Evolutionary conservation across 768 basidiomycete genomes (phyloP).

Genomic region (Myochromella boudieri): DNA sequence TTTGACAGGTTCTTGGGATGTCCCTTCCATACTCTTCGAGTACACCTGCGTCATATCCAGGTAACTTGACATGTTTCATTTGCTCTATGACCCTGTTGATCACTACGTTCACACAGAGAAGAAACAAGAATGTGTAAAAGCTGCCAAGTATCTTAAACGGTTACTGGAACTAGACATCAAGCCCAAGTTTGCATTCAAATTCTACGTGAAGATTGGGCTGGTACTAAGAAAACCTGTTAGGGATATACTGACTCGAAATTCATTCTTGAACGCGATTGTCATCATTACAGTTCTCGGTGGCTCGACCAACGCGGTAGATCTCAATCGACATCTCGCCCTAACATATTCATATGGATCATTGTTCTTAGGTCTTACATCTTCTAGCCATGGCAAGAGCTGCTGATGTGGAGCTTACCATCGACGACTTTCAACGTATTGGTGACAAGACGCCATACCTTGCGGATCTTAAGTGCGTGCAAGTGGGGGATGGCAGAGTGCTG

Average conservation of each 20-base stretch:
- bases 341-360: background rate
- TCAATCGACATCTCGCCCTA: background rate
- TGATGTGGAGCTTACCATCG: slow-evolving; percentile 68
- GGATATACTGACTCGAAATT: slow-evolving; percentile 45
- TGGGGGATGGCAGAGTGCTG: too few relatives aligned
- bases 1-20: slow-evolving; percentile 65
- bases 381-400: slow-evolving; percentile 85
- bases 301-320: slow-evolving; percentile 76
- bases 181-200: slow-evolving; percentile 63
- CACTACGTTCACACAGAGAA: slow-evolving; percentile 52
- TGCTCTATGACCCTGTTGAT: background rate
- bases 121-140: slow-evolving; percentile 77
- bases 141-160: slow-evolving; percentile 73
- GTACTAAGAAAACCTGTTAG: slow-evolving; percentile 17
- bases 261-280: slow-evolving; percentile 82
- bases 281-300: slow-evolving; percentile 81
- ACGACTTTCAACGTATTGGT: slow-evolving; percentile 83
- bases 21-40: slow-evolving; percentile 82
- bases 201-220: background rate
- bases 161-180: slow-evolving; percentile 79
- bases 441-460: slow-evolving; percentile 82
- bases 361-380: slow-evolving; percentile 69
- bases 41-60: slow-evolving; percentile 70
- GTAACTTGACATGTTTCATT: slow-evolving; percentile 32
- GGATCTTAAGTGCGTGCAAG: slow-evolving; percentile 72